These are phyloP conservation scores for Pseudogymnoascus destructans DNA, from an alignment of 2,329 filamentous ascomycete species.

Conservation along the genomic window DNA sequence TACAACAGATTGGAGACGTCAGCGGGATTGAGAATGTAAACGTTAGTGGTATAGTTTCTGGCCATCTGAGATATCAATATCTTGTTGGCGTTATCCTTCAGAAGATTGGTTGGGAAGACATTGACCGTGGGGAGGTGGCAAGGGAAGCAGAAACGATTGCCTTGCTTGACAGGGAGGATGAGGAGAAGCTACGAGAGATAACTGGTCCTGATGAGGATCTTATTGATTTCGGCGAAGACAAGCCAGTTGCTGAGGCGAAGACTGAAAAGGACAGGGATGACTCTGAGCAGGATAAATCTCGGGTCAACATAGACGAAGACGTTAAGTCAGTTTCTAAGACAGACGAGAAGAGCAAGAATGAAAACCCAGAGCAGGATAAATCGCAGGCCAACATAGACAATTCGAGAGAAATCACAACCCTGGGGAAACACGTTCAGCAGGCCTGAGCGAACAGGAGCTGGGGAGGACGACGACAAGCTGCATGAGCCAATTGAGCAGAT, in stretches of 20 bases:
- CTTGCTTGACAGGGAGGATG: slow-evolving; percentile 31
- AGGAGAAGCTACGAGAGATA: slow-evolving; percentile 21
- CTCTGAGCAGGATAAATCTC: neutral
- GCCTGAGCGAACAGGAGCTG: slow-evolving; percentile 16
- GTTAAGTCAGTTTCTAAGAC: neutral
- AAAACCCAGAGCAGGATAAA: slow-evolving; percentile 16
- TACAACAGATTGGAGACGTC: slow-evolving; percentile 59
- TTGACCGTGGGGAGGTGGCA: slow-evolving; percentile 32
- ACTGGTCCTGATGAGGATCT: neutral
- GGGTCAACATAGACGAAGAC: neutral
- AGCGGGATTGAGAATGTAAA: slow-evolving; percentile 50
- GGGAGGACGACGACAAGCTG: slow-evolving; percentile 25
- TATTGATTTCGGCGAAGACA: slow-evolving; percentile 1
- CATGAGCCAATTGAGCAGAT: slow-evolving; percentile 19
- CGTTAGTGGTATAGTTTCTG: slow-evolving; percentile 49
- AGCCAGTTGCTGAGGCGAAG: slow-evolving; percentile 7
- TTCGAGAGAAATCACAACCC: neutral
- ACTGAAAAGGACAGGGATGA: neutral
- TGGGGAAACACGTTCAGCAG: neutral
- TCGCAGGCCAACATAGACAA: slow-evolving; percentile 5
- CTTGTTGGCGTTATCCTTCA: slow-evolving; percentile 53
- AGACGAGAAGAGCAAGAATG: slow-evolving; percentile 16
- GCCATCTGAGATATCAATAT: slow-evolving; percentile 58
- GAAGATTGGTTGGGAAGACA: slow-evolving; percentile 50
- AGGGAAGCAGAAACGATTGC: slow-evolving; percentile 33